phyloP scores from a whole-genome alignment of 768 basidiomycete species.

The Coprinopsis marcescibilis region DNA sequence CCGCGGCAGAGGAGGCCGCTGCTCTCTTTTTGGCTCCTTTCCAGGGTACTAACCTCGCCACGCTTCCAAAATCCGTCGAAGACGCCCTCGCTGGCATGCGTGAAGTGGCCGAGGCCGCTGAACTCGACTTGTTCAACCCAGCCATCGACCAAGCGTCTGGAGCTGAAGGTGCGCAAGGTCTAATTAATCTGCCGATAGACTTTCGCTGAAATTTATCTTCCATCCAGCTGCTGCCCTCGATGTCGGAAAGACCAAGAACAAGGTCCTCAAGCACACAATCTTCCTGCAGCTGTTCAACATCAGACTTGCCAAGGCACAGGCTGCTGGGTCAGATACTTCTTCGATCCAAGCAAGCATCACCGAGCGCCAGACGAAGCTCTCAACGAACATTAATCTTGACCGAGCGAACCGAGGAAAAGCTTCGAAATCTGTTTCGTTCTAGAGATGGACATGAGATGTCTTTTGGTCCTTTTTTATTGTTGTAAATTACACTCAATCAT shows the following conservation, averaged over 20 bases:
- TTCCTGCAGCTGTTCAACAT: slow-evolving; percentile 3
- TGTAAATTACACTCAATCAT: too few species aligned
- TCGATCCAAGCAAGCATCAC: neutral
- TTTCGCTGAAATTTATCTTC: neutral
- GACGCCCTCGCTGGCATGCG: neutral
- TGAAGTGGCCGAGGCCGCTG: neutral
- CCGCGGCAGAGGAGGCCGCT: neutral
- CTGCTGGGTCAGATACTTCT: neutral
- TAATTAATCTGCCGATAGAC: neutral
- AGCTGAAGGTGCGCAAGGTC: neutral
- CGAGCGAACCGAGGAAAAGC: neutral
- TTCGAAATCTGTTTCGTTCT: too few species aligned
- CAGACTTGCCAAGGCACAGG: neutral
- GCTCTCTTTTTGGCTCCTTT: neutral
- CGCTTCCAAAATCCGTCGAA: neutral
- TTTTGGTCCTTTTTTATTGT: too few species aligned
- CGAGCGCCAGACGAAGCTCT: neutral
- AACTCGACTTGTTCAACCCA: slow-evolving; percentile 1
- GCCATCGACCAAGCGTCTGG: neutral
- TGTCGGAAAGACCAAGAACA: slow-evolving; percentile 3
- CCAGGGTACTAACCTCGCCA: neutral
- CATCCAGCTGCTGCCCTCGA: neutral
- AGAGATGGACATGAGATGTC: too few species aligned
- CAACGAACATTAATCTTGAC: neutral
- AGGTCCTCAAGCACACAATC: slow-evolving; percentile 2